Conservation (phyloP, 2,329 filamentous ascomycete species). For the Claviceps pusilla region DNA sequence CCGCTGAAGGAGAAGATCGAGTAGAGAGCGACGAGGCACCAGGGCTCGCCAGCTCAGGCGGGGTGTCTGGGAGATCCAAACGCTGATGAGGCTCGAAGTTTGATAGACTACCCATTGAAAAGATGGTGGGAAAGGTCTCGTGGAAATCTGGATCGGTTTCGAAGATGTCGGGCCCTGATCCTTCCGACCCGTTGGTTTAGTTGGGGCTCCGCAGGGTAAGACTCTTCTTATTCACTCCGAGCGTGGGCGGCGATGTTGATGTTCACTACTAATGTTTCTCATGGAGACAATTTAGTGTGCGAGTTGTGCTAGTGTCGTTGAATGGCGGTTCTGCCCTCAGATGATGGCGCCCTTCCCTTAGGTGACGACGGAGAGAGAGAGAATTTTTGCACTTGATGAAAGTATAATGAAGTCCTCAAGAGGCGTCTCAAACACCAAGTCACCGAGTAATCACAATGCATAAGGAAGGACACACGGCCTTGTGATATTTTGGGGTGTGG, state of each 20-base stretch:
- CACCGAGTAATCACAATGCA: background rate
- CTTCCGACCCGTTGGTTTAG: background rate
- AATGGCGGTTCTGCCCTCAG: background rate
- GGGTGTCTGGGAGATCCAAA: conserved; percentile 36
- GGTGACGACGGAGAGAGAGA: background rate
- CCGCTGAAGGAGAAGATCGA: conserved; percentile 27
- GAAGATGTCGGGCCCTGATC: background rate
- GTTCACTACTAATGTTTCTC: background rate
- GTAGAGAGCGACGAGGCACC: conserved; percentile 33
- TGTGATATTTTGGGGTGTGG: conserved; percentile 6
- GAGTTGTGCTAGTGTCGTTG: background rate
- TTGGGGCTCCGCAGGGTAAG: background rate
- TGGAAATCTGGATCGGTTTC: background rate
- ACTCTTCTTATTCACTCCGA: background rate
- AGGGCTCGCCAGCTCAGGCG: conserved; percentile 39
- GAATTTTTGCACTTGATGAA: background rate
- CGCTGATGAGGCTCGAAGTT: conserved; percentile 34
- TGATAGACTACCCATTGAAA: conserved; percentile 42
- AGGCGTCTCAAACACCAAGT: no score
- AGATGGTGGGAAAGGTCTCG: conserved; percentile 5
- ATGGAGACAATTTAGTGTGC: background rate
- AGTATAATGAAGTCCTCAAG: background rate
- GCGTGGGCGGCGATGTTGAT: background rate
- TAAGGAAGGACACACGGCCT: background rate
- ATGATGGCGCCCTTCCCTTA: background rate